phyloP scores from a whole-genome alignment of 2,329 filamentous ascomycete species.

The Aspergillus japonicus region DNA sequence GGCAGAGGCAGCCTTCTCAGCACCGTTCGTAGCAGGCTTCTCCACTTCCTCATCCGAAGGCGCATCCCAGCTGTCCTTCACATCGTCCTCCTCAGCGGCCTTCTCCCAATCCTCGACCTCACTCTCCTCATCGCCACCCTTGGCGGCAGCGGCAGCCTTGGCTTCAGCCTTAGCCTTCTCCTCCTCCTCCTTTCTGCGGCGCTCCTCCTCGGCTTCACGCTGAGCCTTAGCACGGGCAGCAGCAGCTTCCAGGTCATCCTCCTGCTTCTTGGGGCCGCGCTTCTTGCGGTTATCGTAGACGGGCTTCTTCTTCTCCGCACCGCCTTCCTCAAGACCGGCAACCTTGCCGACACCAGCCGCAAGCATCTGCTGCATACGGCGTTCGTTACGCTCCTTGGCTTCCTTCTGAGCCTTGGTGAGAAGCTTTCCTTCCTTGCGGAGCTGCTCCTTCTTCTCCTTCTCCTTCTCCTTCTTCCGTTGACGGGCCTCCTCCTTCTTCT shows the following conservation, averaged over 20 bases:
- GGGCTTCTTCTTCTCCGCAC: constrained; percentile 71
- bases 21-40: constrained; percentile 32
- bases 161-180: constrained; percentile 76
- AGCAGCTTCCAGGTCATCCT: constrained; percentile 54
- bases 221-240: constrained; percentile 48
- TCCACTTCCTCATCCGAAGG: constrained; percentile 60
- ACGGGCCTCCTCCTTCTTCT: constrained; percentile 47
- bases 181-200: constrained; percentile 64
- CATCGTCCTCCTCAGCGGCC: constrained; percentile 69
- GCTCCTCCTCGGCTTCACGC: constrained; percentile 54
- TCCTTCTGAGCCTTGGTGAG: constrained; percentile 51
- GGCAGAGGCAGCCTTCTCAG: constrained; percentile 17
- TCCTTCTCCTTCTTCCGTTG: constrained; percentile 51
- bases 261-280: constrained; percentile 65
- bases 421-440: constrained; percentile 50
- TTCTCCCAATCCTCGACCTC: constrained; percentile 82
- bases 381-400: constrained; percentile 47
- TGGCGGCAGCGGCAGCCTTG: constrained; percentile 61
- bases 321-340: constrained; percentile 45
- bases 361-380: constrained; percentile 51
- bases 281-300: constrained; percentile 74
- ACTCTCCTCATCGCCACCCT: constrained; percentile 49
- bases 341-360: constrained; percentile 47
- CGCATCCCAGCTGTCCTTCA: constrained; percentile 96
- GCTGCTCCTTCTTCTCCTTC: constrained; percentile 51